Conservation (phyloP, 495 filamentous ascomycete genomes). For the Aspergillus egyptiacus region DNA sequence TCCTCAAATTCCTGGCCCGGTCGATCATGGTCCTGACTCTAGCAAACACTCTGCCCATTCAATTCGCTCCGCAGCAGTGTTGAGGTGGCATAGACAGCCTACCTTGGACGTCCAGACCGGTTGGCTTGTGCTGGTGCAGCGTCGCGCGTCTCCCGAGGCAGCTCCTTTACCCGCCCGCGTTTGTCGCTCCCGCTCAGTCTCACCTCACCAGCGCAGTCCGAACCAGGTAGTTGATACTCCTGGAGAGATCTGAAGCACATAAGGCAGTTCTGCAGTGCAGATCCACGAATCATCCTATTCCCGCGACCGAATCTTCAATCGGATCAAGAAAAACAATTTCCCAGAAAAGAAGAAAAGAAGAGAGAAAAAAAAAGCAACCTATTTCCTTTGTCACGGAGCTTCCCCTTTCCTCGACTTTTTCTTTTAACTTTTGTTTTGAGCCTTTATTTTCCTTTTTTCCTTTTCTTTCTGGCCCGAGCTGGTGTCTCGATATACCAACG, state of each 20-base stretch:
- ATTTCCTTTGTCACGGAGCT: constrained; percentile 16
- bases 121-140: constrained; percentile 17
- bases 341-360: too few relatives aligned
- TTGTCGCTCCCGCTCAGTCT: constrained; percentile 13
- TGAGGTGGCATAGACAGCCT: constrained; percentile 7
- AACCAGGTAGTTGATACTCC: constrained; percentile 13
- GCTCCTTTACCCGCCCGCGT: constrained; percentile 17
- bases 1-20: constrained; percentile 3
- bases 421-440: neutral
- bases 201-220: constrained; percentile 14
- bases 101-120: neutral
- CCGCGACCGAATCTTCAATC: constrained; percentile 6
- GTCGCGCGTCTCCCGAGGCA: constrained; percentile 23
- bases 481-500: constrained; percentile 18
- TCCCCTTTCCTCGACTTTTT: constrained; percentile 9
- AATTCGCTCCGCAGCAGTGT: constrained; percentile 21
- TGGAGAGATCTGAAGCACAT: constrained; percentile 11
- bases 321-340: constrained; percentile 9
- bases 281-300: constrained; percentile 10
- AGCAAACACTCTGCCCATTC: constrained; percentile 15
- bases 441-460: constrained; percentile 1
- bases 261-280: constrained; percentile 25
- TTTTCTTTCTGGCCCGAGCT: constrained; percentile 14
- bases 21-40: constrained; percentile 23
- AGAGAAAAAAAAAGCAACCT: constrained; percentile 12